Evolutionary conservation across 495 filamentous ascomycete species (phyloP).

Genomic region (Clohesyomyces aquaticus): DNA sequence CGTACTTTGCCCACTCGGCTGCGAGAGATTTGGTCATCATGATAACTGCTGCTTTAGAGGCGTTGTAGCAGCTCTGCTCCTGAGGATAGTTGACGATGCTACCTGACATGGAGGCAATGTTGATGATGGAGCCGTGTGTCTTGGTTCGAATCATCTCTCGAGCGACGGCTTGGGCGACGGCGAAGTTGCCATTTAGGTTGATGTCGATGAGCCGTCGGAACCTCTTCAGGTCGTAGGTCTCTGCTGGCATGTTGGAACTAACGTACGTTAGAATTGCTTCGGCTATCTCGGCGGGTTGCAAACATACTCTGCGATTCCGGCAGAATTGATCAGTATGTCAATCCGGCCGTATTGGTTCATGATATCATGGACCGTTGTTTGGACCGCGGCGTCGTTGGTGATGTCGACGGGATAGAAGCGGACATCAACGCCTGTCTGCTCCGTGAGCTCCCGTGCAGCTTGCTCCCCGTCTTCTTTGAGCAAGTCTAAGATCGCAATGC

Average conservation of each 20-base stretch:
- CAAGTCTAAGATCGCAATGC: slow-evolving; percentile 73
- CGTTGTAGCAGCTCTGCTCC: slow-evolving; percentile 78
- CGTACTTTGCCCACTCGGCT: slow-evolving; percentile 77
- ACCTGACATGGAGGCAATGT: slow-evolving; percentile 78
- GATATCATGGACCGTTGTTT: slow-evolving; percentile 57
- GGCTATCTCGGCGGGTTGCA: too few relatives aligned
- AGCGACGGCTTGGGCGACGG: slow-evolving; percentile 66
- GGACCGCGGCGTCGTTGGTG: not conserved
- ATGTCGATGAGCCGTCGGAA: slow-evolving; percentile 76
- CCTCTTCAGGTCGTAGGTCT: slow-evolving; percentile 58
- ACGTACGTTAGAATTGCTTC: not conserved
- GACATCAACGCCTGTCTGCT: slow-evolving; percentile 69
- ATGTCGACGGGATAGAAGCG: slow-evolving; percentile 61
- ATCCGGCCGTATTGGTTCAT: slow-evolving; percentile 64
- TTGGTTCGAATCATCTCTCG: slow-evolving; percentile 62
- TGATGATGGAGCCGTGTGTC: slow-evolving; percentile 60
- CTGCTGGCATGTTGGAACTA: slow-evolving; percentile 65
- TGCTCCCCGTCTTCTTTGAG: slow-evolving; percentile 68
- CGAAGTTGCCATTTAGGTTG: slow-evolving; percentile 74
- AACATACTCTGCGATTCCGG: slow-evolving; percentile 75
- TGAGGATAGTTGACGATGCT: slow-evolving; percentile 79
- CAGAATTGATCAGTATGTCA: slow-evolving; percentile 79
- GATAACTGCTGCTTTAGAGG: slow-evolving; percentile 78
- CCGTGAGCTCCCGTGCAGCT: slow-evolving; percentile 66
- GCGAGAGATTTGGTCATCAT: slow-evolving; percentile 76